Base-by-base conservation (phyloP, 2,329 filamentous ascomycete species). In the Lomentospora prolificans region DNA sequence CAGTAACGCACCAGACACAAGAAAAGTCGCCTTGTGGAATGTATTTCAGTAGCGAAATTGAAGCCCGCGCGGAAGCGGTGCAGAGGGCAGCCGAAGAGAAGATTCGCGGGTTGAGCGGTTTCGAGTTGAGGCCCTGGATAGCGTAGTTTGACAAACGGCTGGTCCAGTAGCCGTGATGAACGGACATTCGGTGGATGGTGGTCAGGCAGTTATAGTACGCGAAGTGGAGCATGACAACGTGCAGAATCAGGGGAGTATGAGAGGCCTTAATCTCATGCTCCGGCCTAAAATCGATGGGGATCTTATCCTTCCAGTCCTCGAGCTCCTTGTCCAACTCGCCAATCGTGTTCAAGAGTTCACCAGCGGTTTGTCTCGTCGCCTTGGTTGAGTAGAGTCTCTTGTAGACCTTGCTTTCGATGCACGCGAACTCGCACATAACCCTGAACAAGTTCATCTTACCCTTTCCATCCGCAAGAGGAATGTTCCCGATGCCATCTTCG, bases 141-240 rank as follows among this genome's bases (percentile, higher is more conserved):
- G 94, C 94, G 65, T 90, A 97, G 64, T 97, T 92, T 36, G 91
- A 95, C 41, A 99, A 73, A 36, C 94, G 83, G 65, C 89, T 96
- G 1, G 92, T 97, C 94, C 94, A 99, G 72, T 96, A 96, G 12
- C 94, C 94, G 66, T 96, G 91, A 64, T 97, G 94, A 28, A 97
- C 88, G 44, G 90, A 95, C 94, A 97, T 99, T 53, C 94, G 89
- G 68, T 99, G 94, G 60, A 99, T 96, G 0, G 94, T 99, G 1
- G 92, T 96, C 53, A 99, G 73, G 64, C 91, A 96, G 68, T 99
- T 99, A 75, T 97, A 97, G 70, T 99, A 99, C 1, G 90, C 86
- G 64, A 99, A 95, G 69, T 99, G 94, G 57, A 99, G 75, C 67
- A 96, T 89, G 58, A 96, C 91, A 54, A 99, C 84, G 61, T 97